These are phyloP conservation scores for Dalbergia cochinchinensis DNA, from an alignment of 306 rosid genomes.

Conservation along the genomic window DNA sequence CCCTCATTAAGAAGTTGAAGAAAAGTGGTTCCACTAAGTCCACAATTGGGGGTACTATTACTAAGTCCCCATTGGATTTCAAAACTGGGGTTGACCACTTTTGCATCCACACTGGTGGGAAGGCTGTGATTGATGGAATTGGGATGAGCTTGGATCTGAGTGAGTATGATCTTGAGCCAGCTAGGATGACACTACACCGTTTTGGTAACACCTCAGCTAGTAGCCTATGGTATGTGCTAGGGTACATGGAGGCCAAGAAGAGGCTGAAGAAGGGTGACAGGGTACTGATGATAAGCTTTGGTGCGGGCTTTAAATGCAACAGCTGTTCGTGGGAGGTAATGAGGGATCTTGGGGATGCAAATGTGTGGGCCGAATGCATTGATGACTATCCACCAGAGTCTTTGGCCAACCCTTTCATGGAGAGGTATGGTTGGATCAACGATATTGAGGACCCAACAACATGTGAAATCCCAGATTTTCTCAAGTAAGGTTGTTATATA, in stretches of 20 bases:
- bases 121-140: slow-evolving; percentile 88
- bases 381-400: slow-evolving; percentile 67
- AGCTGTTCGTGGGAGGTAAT: slow-evolving; percentile 89
- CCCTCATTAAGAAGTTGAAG: slow-evolving; percentile 44
- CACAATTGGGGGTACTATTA: not conserved
- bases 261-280: slow-evolving; percentile 74
- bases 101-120: slow-evolving; percentile 89
- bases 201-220: slow-evolving; percentile 92
- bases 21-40: not conserved
- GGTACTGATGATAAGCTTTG: slow-evolving; percentile 89
- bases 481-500: slow-evolving; percentile 32
- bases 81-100: slow-evolving; percentile 79
- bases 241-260: slow-evolving; percentile 92
- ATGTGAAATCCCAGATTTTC: slow-evolving; percentile 59
- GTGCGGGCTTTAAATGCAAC: slow-evolving; percentile 95
- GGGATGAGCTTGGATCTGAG: slow-evolving; percentile 69
- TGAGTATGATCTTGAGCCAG: slow-evolving; percentile 84
- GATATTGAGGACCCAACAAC: slow-evolving; percentile 57
- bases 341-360: slow-evolving; percentile 62
- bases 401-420: slow-evolving; percentile 75
- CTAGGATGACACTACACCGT: slow-evolving; percentile 92
- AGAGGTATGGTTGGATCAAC: slow-evolving; percentile 79
- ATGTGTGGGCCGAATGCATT: slow-evolving; percentile 85
- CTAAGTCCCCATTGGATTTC: slow-evolving; percentile 64
- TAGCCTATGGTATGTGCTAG: slow-evolving; percentile 89